Evolutionary conservation across 352 stramenopile genomes (phyloP).

Genomic region (Saprolegnia parasitica): DNA sequence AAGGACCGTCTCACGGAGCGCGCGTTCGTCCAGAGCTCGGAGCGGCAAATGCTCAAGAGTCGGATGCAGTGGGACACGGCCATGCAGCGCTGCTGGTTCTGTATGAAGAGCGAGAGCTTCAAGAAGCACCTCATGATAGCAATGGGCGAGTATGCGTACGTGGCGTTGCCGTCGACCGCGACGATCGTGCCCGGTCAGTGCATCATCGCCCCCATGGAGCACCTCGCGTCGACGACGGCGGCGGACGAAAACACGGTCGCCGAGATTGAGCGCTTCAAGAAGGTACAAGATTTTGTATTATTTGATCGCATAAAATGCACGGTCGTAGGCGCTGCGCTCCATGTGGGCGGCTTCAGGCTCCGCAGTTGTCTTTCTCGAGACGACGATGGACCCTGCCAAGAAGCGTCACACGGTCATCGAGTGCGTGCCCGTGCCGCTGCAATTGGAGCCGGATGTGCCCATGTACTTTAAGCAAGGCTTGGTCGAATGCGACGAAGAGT

Average conservation of each 20-base stretch:
- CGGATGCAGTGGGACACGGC: constrained; percentile 65
- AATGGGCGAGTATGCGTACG: constrained; percentile 69
- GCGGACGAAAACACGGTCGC: constrained; percentile 58
- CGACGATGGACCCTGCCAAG: constrained; percentile 54
- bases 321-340: constrained; percentile 33
- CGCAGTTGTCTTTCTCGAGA: constrained; percentile 75
- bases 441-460: constrained; percentile 56
- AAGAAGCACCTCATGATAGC: constrained; percentile 79
- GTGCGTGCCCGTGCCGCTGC: constrained; percentile 66
- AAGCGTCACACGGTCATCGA: constrained; percentile 71
- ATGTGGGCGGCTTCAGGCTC: constrained; percentile 56
- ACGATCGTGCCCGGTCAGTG: constrained; percentile 61
- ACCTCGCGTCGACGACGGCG: constrained; percentile 51
- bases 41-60: constrained; percentile 45
- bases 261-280: constrained; percentile 67
- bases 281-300: background rate
- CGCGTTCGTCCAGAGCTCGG: constrained; percentile 48
- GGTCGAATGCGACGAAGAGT: constrained; percentile 67
- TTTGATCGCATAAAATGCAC: background rate
- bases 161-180: constrained; percentile 54
- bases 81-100: constrained; percentile 61
- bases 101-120: constrained; percentile 63
- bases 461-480: constrained; percentile 84
- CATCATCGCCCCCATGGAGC: constrained; percentile 69
- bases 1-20: constrained; percentile 54